phyloP scores from a whole-genome alignment of 352 stramenopile genomes.

The Stephanocyclus meneghinianus region DNA sequence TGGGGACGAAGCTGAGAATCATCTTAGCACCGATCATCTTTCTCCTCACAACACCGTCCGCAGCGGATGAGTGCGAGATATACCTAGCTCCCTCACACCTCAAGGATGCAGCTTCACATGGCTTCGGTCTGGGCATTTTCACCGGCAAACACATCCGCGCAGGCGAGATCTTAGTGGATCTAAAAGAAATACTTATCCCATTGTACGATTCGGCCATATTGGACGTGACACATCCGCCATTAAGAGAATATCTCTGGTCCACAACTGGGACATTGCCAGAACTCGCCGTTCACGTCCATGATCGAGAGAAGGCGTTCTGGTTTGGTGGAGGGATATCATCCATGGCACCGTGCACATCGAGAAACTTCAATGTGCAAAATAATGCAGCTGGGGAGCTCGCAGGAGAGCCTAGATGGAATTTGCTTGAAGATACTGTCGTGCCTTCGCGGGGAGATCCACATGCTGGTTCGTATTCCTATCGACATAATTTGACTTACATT shows the following conservation, averaged over 20 bases:
- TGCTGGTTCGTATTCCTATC: slow-evolving; percentile 47
- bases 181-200: slow-evolving; percentile 27
- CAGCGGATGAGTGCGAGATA: slow-evolving; percentile 9
- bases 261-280: slow-evolving; percentile 10
- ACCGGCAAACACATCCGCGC: slow-evolving; percentile 45
- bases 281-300: slow-evolving; percentile 19
- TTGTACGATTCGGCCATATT: slow-evolving; percentile 25
- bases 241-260: slow-evolving; percentile 28
- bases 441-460: slow-evolving; percentile 20
- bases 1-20: no score
- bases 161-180: slow-evolving; percentile 15
- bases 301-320: slow-evolving; percentile 31
- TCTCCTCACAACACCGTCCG: neutral
- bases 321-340: slow-evolving; percentile 27
- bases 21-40: neutral
- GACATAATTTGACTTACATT: slow-evolving; percentile 31
- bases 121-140: slow-evolving; percentile 62
- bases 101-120: slow-evolving; percentile 55
- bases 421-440: slow-evolving; percentile 3
- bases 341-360: slow-evolving; percentile 52
- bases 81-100: slow-evolving; percentile 60
- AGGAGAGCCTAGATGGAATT: slow-evolving; percentile 6
- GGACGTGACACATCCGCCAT: slow-evolving; percentile 18
- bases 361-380: slow-evolving; percentile 49
- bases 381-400: slow-evolving; percentile 9